phyloP scores from a whole-genome alignment of 345 rosid genomes.

The Pistacia integerrima region DNA sequence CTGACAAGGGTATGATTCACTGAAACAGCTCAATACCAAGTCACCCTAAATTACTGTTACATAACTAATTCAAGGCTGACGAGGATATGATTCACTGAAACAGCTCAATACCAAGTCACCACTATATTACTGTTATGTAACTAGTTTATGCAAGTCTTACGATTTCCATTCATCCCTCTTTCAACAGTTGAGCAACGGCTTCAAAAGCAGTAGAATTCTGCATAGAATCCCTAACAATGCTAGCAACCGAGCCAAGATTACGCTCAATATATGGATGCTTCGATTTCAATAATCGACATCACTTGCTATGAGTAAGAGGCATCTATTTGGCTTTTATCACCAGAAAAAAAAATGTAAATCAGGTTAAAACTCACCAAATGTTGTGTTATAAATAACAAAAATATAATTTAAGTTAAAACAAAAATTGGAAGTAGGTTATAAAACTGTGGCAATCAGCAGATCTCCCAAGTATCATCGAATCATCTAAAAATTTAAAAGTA shows the following conservation, averaged over 20 bases:
- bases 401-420: neutral
- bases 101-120: neutral
- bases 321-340: too few relatives aligned
- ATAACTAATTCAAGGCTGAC: neutral
- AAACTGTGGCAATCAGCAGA: neutral
- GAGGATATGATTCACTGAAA: neutral
- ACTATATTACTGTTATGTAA: neutral
- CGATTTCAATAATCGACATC: too few relatives aligned
- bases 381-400: neutral
- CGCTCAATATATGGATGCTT: conserved; percentile 17
- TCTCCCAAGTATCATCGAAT: neutral
- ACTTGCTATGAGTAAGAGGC: too few relatives aligned
- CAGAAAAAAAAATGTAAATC: conserved; percentile 3
- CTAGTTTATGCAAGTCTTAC: conserved; percentile 41
- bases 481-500: neutral
- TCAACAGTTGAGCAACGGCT: conserved; percentile 55
- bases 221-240: conserved; percentile 55
- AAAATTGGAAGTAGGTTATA: neutral
- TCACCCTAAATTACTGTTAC: too few relatives aligned
- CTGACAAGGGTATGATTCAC: neutral
- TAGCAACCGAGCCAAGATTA: conserved; percentile 56
- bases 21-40: neutral
- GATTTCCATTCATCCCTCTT: conserved; percentile 33
- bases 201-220: conserved; percentile 71
- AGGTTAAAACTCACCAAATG: neutral